Evolutionary conservation across 2,329 filamentous ascomycete genomes (phyloP), one percentile per base, ranked within the genome.

Genomic region (Madurella fahalii): DNA sequence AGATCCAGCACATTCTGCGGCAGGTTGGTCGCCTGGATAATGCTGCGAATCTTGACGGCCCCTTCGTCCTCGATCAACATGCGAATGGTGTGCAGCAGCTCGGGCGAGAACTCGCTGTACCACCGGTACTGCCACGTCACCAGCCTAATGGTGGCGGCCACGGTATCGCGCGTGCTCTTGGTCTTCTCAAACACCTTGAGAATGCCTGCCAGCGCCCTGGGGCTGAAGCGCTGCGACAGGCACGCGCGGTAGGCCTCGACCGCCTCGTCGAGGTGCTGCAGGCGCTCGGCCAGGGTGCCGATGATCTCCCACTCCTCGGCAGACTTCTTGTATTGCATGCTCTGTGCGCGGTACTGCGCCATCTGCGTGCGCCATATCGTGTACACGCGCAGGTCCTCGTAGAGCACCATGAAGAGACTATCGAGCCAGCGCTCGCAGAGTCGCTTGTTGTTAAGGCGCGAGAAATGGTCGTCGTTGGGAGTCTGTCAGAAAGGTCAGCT

Each of bases 351-450:
- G 69, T 92, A 96, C 69, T 97, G 93, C 0, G 91, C 89, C 84
- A 97, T 94, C 70, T 99, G 94, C 0, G 94, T 97, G 53, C 94
- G 87, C 94, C 94, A 99, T 71, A 99, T 99, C 12, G 94, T 99
- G 77, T 99, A 99, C 44, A 99, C 93, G 47, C 94, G 89, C 16
- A 99, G 81, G 67, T 99, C 94, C 71, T 99, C 94, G 70, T 99
- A 99, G 2, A 99, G 80, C 0, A 97, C 94, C 94, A 99, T 99
- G 76, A 99, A 99, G 18, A 99, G 80, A 65, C 95, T 97, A 72
- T 99, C 94, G 2, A 99, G 81, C 94, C 94, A 99, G 63, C 94
- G 85, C 72, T 99, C 94, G 67, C 94, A 99, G 1, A 99, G 82
- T 1, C 94, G 87, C 75, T 99, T 99, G 72, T 96, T 96, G 69